A percentile compares a stretch with the other conserved stretches of the same genome.
Conservation (phyloP, 2,329 filamentous ascomycete genomes). For the Sporothrix mexicana region DNA sequence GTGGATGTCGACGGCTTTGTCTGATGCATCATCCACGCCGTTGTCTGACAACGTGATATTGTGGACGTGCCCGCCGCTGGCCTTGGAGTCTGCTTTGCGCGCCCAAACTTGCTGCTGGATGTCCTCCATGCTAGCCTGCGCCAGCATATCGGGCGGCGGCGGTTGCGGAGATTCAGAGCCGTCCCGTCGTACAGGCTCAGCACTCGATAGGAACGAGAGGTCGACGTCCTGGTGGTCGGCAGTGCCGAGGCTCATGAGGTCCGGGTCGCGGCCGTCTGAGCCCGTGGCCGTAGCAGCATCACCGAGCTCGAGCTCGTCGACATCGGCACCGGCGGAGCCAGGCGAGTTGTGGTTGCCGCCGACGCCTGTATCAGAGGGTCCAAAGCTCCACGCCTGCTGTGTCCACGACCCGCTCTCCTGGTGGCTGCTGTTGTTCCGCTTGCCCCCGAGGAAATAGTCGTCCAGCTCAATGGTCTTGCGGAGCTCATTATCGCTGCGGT, state of each 20-base stretch:
- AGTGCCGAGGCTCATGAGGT: slow-evolving; percentile 33
- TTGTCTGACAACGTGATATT: slow-evolving; percentile 45
- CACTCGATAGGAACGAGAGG: slow-evolving; percentile 30
- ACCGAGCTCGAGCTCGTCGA: slow-evolving; percentile 34
- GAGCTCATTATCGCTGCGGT: slow-evolving; percentile 41
- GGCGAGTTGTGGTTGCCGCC: slow-evolving; percentile 30
- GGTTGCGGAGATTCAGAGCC: slow-evolving; percentile 32
- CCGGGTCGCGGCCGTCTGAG: slow-evolving; percentile 22
- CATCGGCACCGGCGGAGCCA: slow-evolving; percentile 32
- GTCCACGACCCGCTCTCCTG: slow-evolving; percentile 43
- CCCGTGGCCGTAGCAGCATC: slow-evolving; percentile 22
- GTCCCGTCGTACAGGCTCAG: slow-evolving; percentile 29
- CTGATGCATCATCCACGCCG: slow-evolving; percentile 47
- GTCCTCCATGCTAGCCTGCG: slow-evolving; percentile 40
- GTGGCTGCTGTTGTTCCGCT: slow-evolving; percentile 30
- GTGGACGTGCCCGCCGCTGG: slow-evolving; percentile 48
- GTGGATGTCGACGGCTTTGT: slow-evolving; percentile 58
- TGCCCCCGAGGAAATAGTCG: slow-evolving; percentile 42
- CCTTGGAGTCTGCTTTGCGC: slow-evolving; percentile 39
- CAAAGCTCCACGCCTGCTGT: slow-evolving; percentile 54
- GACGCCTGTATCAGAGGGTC: slow-evolving; percentile 17
- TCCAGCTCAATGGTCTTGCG: slow-evolving; percentile 56
- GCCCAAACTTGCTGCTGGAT: slow-evolving; percentile 48
- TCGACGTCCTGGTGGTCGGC: slow-evolving; percentile 32
- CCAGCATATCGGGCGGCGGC: slow-evolving; percentile 38